phyloP scores from a whole-genome alignment of 1,284 basidiomycete species.

The Tranzscheliella williamsii region DNA sequence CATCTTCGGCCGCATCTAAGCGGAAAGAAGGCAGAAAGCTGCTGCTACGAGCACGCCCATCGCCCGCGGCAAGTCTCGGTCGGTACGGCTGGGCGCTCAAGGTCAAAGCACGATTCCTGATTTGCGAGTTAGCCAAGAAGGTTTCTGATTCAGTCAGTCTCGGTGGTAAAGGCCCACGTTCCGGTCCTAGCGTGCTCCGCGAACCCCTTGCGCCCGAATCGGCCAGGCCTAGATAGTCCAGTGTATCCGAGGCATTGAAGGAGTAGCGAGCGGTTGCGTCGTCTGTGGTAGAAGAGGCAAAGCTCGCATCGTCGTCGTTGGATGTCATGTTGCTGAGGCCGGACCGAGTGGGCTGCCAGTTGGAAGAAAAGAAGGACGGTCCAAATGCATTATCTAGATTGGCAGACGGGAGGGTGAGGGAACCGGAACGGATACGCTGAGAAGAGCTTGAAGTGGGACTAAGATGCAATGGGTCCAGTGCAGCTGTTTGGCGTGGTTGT shows the following conservation, averaged over 20 bases:
- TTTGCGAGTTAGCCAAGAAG: slow-evolving; percentile 9
- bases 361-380: slow-evolving; percentile 46
- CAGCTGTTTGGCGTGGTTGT: too few species aligned
- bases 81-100: slow-evolving; percentile 21
- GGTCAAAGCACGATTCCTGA: slow-evolving; percentile 28
- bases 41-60: slow-evolving; percentile 36
- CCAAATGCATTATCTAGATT: slow-evolving; percentile 42
- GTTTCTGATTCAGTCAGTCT: slow-evolving; percentile 5
- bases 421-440: slow-evolving; percentile 36
- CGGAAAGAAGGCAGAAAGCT: slow-evolving; percentile 29
- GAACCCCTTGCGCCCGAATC: too few species aligned
- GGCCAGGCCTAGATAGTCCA: slow-evolving; percentile 51
- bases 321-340: slow-evolving; percentile 35
- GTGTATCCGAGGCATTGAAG: slow-evolving; percentile 30
- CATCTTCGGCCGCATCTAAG: background rate
- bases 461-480: slow-evolving; percentile 1
- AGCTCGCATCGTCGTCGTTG: slow-evolving; percentile 6
- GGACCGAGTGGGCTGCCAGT: slow-evolving; percentile 36
- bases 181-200: background rate
- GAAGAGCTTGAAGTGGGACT: too few species aligned
- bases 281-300: slow-evolving; percentile 1
- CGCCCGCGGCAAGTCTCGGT: slow-evolving; percentile 12
- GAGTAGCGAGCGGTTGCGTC: slow-evolving; percentile 13
- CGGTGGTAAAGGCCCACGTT: too few species aligned
- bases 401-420: slow-evolving; percentile 26